These are phyloP conservation scores for Chrysopogon serrulatus DNA, from an alignment of 176 grass and related monocot species.

Conservation along the genomic window DNA sequence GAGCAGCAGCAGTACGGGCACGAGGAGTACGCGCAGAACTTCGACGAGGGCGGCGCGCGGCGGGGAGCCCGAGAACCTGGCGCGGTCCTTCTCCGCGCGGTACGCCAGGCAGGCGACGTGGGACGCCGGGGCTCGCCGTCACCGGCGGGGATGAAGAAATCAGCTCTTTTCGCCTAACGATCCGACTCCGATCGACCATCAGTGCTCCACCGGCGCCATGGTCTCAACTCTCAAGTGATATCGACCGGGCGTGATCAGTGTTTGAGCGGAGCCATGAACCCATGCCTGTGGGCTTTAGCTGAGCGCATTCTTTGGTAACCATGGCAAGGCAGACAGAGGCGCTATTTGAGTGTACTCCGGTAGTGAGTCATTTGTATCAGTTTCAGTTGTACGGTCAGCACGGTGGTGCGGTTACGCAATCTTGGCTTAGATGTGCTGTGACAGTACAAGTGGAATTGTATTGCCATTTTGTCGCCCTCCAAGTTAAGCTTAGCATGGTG, in stretches of 20 bases:
- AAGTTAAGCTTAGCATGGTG: too few species aligned
- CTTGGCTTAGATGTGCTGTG: neutral
- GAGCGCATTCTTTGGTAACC: neutral
- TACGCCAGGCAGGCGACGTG: slow-evolving; percentile 9
- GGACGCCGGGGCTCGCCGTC: neutral
- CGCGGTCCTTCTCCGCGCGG: slow-evolving; percentile 47
- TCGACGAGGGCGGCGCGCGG: slow-evolving; percentile 53
- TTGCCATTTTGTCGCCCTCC: neutral
- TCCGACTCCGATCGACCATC: neutral
- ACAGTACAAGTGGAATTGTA: neutral
- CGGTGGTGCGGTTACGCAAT: neutral
- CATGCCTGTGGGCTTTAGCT: neutral
- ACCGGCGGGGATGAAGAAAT: neutral
- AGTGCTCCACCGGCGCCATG: neutral
- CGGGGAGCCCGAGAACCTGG: slow-evolving; percentile 49
- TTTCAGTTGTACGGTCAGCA: too few species aligned
- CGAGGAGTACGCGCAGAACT: slow-evolving; percentile 58
- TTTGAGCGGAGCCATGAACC: neutral
- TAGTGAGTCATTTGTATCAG: neutral
- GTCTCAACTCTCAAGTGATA: too few species aligned
- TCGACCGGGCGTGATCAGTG: neutral
- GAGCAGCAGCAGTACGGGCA: slow-evolving; percentile 30
- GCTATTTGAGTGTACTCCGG: too few species aligned
- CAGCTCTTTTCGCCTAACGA: neutral
- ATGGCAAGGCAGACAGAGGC: neutral